Evolutionary conservation across 768 basidiomycete genomes (phyloP).

Genomic region (Leccinum subtestaceum): DNA sequence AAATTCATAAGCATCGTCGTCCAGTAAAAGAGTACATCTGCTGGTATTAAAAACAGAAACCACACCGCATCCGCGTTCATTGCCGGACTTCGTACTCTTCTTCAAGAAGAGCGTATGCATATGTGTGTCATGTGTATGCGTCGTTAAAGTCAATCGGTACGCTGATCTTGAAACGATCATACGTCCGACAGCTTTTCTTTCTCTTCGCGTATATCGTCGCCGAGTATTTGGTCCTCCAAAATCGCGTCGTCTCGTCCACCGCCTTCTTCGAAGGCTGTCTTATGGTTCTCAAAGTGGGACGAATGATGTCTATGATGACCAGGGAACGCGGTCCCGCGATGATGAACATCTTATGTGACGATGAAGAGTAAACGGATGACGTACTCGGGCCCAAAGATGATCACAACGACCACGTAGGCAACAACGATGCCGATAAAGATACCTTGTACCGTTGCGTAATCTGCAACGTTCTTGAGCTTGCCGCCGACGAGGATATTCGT

Average conservation of each 20-base stretch:
- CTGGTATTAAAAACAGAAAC: not conserved
- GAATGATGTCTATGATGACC: constrained; percentile 54
- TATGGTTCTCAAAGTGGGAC: constrained; percentile 81
- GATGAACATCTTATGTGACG: not conserved
- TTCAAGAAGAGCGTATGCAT: not conserved
- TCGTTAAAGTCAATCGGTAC: not conserved
- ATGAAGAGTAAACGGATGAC: constrained; percentile 25
- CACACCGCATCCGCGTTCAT: not conserved
- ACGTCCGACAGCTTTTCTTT: constrained; percentile 21
- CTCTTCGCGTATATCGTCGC: constrained; percentile 12
- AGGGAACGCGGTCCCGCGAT: not conserved
- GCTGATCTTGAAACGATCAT: not conserved
- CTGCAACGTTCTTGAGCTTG: constrained; percentile 40
- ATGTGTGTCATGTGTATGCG: not conserved
- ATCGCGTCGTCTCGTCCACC: constrained; percentile 53
- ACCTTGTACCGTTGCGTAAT: constrained; percentile 81
- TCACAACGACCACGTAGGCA: constrained; percentile 71
- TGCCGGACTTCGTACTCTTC: not conserved
- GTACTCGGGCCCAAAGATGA: constrained; percentile 75
- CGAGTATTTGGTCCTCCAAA: constrained; percentile 20
- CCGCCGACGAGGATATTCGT: constrained; percentile 48
- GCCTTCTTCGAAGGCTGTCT: constrained; percentile 76
- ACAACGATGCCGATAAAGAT: constrained; percentile 84
- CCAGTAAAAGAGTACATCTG: not conserved
- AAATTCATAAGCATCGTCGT: not conserved